These are phyloP conservation scores for Schizopora paradoxa DNA, from an alignment of 1,284 basidiomycete species.

Conservation along the genomic window DNA sequence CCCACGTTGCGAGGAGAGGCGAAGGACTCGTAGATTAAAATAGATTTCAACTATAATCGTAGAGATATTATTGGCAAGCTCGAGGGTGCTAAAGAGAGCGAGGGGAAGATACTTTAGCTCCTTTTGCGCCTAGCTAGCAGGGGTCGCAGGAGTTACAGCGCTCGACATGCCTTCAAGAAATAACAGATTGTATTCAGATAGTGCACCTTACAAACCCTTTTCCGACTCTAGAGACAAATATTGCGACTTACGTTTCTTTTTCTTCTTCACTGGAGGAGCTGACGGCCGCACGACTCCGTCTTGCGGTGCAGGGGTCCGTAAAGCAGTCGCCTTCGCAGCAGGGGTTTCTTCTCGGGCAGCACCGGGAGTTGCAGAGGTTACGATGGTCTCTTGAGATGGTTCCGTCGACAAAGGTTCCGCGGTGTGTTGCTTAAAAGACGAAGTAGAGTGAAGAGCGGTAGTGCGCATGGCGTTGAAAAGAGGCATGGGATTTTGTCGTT, in stretches of 20 bases:
- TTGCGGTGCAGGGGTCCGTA: too few relatives aligned
- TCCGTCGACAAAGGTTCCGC: conserved; percentile 33
- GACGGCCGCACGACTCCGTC: conserved; percentile 40
- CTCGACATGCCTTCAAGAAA: conserved; percentile 10
- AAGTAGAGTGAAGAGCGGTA: conserved; percentile 61
- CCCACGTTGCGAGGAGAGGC: too few relatives aligned
- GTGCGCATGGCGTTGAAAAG: conserved; percentile 71
- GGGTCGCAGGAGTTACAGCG: conserved; percentile 6
- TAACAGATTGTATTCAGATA: neutral
- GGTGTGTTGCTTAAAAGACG: conserved; percentile 35
- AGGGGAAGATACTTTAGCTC: too few relatives aligned
- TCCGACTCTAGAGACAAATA: neutral
- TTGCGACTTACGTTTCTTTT: conserved; percentile 52
- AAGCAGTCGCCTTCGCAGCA: too few relatives aligned
- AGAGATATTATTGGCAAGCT: too few relatives aligned
- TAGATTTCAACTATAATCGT: too few relatives aligned
- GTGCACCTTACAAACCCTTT: too few relatives aligned
- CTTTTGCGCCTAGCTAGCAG: too few relatives aligned
- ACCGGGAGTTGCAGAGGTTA: conserved; percentile 49
- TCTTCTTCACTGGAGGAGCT: conserved; percentile 60
- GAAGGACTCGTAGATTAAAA: too few relatives aligned
- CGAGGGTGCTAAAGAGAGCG: too few relatives aligned
- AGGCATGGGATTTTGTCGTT: conserved; percentile 60
- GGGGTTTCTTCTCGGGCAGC: conserved; percentile 36
- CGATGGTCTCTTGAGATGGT: conserved; percentile 30